Evolutionary conservation across 805 yeast species (phyloP), one percentile per base, ranked within the genome.

Genomic region (Barnettozyma salicaria): DNA sequence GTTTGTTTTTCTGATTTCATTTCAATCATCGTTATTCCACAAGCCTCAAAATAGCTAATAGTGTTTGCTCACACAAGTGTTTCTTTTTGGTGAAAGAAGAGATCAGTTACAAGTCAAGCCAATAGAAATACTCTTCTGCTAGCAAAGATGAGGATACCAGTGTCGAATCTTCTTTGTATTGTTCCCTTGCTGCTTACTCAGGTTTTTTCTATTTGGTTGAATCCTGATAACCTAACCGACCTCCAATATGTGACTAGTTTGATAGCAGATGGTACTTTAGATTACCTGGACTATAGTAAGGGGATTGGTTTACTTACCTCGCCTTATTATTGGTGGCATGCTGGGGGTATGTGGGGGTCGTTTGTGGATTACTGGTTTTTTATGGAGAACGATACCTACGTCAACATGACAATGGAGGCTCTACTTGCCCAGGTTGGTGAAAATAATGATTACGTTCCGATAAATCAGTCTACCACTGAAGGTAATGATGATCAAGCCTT

Each of bases 401-500:
- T 70, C 31, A 64, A 68, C 9, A 42, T 69, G 27, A 69, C 83
- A 41, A 72, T 70, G 51, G 62, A 65, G 13, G 81, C 87, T 7
- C 52, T 86, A 48, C 58, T 70, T 39, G 72, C 70, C 52, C 96
- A 86, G 60, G 75, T 68, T 17, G 86, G 86, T 45, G 61, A 68
- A 9, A 68, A 73, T 53, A 58, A 70, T 56, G 80, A 83, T 59
- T 87, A 80, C 59, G 70, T 85, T 50, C 96, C 96, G 2, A 60
- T 78, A 30, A 86, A 85, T 63, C 94, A 86, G 58, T 72, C 87
- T 9, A 70, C 80, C 7, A 78, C 92, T 2, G 95, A 86, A 60
- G 96, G 96, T 60, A 86, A 86, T 55, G 96, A 86, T 67, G 96
- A 86, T 67, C 96, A 86, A 62, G 95, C 85, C 0, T 82, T 87